Evolutionary conservation across 2,329 filamentous ascomycete species (phyloP).

Genomic region (Talaromyces sp.): DNA sequence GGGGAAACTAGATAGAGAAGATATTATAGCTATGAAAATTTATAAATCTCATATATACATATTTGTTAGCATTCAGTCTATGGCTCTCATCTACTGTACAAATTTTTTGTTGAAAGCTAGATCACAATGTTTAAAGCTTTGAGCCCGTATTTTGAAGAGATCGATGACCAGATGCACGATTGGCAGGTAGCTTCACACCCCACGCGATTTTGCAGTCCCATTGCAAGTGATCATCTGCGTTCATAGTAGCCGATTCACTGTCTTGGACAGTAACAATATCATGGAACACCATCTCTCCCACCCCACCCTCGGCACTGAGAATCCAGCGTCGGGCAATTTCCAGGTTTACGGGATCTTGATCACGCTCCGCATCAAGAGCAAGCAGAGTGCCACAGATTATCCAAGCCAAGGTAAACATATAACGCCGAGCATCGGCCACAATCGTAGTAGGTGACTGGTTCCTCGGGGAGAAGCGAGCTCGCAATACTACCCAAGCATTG

Average conservation of each 20-base stretch:
- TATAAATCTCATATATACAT: not conserved
- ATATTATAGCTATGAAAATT: too few relatives aligned
- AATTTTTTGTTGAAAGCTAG: not conserved
- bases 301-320: constrained; percentile 31
- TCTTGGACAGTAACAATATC: constrained; percentile 20
- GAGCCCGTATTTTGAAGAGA: constrained; percentile 21
- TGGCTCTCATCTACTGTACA: not conserved
- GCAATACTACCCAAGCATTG: constrained; percentile 22
- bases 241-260: not conserved
- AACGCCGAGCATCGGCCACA: constrained; percentile 35
- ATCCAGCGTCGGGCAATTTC: constrained; percentile 45
- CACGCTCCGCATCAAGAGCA: constrained; percentile 42
- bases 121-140: constrained; percentile 12
- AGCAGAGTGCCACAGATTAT: constrained; percentile 40
- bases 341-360: constrained; percentile 32
- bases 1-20: too few relatives aligned
- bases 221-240: constrained; percentile 19
- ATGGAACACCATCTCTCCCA: constrained; percentile 32
- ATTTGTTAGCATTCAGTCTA: not conserved
- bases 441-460: constrained; percentile 18
- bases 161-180: constrained; percentile 24
- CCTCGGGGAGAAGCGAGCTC: constrained; percentile 14
- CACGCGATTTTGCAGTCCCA: constrained; percentile 28
- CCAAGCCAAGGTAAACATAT: constrained; percentile 41
- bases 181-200: constrained; percentile 22